Percentiles rank a stretch among this genome's conserved stretches.
These are phyloP conservation scores for Paxillus ammoniavirescens DNA, from an alignment of 768 basidiomycete genomes.

Conservation along the genomic window DNA sequence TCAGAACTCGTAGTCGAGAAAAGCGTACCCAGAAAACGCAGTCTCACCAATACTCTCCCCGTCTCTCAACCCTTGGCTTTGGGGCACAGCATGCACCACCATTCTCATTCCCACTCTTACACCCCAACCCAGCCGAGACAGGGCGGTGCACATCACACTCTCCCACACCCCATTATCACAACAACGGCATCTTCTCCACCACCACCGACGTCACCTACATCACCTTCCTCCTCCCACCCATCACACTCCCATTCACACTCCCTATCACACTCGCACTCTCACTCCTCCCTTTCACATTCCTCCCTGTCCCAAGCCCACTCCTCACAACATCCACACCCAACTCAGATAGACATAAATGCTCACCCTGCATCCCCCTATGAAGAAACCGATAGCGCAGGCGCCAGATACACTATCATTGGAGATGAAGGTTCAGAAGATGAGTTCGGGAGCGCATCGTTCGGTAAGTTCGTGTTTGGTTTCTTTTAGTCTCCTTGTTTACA, in stretches of 20 bases:
- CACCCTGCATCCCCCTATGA: slow-evolving; percentile 44
- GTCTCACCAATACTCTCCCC: slow-evolving; percentile 51
- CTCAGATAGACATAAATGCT: slow-evolving; percentile 30
- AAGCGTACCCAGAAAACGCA: slow-evolving; percentile 64
- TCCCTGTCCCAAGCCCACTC: slow-evolving; percentile 20
- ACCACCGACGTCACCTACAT: slow-evolving; percentile 20
- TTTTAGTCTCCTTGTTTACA: background rate
- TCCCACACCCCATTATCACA: slow-evolving; percentile 32
- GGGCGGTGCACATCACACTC: slow-evolving; percentile 3
- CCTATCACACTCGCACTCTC: slow-evolving; percentile 20
- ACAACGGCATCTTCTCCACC: slow-evolving; percentile 31
- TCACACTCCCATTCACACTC: slow-evolving; percentile 21
- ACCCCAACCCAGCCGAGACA: slow-evolving; percentile 13
- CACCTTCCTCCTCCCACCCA: slow-evolving; percentile 23
- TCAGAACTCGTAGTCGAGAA: slow-evolving; percentile 46
- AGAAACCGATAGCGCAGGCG: slow-evolving; percentile 53
- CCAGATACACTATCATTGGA: slow-evolving; percentile 12
- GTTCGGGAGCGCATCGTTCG: slow-evolving; percentile 12
- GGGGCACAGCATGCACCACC: slow-evolving; percentile 21
- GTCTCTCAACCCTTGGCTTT: slow-evolving; percentile 13
- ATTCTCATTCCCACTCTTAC: slow-evolving; percentile 27
- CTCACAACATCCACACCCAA: slow-evolving; percentile 12
- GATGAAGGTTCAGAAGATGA: slow-evolving; percentile 30
- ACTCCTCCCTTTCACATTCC: slow-evolving; percentile 22
- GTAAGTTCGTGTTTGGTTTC: background rate